Base-by-base conservation (phyloP, 2,329 filamentous ascomycete species). In the Aspergillus thermomutatus region DNA sequence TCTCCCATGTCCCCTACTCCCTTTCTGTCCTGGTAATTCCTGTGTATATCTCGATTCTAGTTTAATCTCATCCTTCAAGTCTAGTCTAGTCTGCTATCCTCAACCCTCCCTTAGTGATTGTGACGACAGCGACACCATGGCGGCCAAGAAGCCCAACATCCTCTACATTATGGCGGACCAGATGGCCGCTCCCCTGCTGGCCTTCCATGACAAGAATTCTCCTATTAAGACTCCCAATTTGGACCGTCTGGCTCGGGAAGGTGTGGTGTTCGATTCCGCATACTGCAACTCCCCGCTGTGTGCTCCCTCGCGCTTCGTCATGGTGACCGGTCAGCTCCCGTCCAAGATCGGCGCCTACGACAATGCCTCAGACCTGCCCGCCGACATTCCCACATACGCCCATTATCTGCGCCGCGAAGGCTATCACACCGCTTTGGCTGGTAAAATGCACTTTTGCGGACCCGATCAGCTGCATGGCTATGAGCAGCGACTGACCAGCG, bases 151-250 rank as follows among this genome's bases (percentile, higher is more conserved):
- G 71, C 89, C 89, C 59, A 92, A 92, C 75, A 90, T 93, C 64
- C 81, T 92, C 49, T 96, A 94, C 80, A 95, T 97, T 78, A 96
- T 97, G 92, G 92, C 92, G 54, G 92, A 97, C 77, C 92, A 97
- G 79, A 86, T 97, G 73, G 90, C 92, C 19, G 92, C 92, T 27
- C 92, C 92, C 19, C 83, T 92, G 65, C 85, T 97, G 65, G 93
- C 92, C 79, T 93, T 96, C 80, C 92, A 97, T 80, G 92, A 97
- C 75, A 83, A 87, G 48, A 81, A 88, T 52, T 96, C 92, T 1
- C 89, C 90, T 72, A 96, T 97, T 82, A 90, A 92, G 77, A 97
- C 92, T 1, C 92, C 92, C 49, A 87, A 97, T 77, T 84, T 97
- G 58, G 91, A 97, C 75, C 84, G 86, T 52, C 82, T 97, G 61